Percentiles rank a stretch among this genome's conserved stretches.
phyloP scores from a whole-genome alignment of 257 asterid genomes.

The Avicennia marina region DNA sequence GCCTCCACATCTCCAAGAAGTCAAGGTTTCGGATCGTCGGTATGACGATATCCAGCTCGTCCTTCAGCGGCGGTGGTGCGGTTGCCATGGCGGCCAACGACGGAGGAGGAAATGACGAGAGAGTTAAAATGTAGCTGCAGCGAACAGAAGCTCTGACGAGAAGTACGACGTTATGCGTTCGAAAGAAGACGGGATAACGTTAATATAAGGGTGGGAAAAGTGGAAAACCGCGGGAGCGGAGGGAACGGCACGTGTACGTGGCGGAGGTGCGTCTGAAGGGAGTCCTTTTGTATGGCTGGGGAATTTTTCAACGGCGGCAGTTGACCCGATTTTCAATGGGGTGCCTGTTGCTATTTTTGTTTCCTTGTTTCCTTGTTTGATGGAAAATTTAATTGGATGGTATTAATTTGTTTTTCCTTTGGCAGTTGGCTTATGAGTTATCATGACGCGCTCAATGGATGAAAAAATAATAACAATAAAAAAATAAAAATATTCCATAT shows the following conservation, averaged over 20 bases:
- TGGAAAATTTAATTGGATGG: too few species aligned
- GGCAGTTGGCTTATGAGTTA: too few species aligned
- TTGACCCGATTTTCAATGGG: slow-evolving; percentile 24
- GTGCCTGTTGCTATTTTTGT: slow-evolving; percentile 9
- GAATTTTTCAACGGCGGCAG: slow-evolving; percentile 36
- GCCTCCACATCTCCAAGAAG: slow-evolving; percentile 94
- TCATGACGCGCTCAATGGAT: too few species aligned
- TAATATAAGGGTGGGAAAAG: not conserved
- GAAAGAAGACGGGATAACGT: too few species aligned
- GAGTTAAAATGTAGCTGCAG: too few species aligned
- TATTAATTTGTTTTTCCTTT: too few species aligned
- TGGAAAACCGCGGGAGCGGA: slow-evolving; percentile 26
- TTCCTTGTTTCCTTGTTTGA: not conserved
- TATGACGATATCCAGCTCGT: slow-evolving; percentile 84
- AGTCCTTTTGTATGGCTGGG: slow-evolving; percentile 25
- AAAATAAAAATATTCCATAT: too few species aligned
- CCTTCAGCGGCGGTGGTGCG: slow-evolving; percentile 52
- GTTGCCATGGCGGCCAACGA: slow-evolving; percentile 34
- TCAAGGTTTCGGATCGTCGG: slow-evolving; percentile 89
- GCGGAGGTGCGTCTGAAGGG: not conserved
- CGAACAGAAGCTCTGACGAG: too few species aligned
- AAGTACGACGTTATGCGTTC: too few species aligned
- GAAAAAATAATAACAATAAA: too few species aligned
- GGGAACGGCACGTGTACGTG: slow-evolving; percentile 18
- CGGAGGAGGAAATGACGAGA: not conserved